Base-by-base conservation (phyloP, 805 yeast species). In the Candida ovalis region DNA sequence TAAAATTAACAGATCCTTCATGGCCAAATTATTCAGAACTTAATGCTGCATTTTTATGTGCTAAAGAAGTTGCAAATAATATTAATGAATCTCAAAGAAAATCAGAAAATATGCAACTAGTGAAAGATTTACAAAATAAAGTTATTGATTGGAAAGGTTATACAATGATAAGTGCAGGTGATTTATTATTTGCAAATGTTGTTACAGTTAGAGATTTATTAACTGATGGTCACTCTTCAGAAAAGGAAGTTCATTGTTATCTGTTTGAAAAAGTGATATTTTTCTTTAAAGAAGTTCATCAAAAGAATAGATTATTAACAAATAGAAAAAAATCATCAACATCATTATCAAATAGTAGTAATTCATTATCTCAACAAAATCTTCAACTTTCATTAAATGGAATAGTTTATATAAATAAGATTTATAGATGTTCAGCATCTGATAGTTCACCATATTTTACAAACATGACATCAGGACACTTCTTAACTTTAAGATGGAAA, bases 71-170 rank as follows among this genome's bases (percentile, higher is more conserved):
- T 58, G 96, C 97, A 19, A 77, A 80, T 56, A 82, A 81, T 55
- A 92, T 94, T 32, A 94, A 94, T 69, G 99, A 94, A 65, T 88
- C 96, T 18, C 97, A 91, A 70, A 78, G 99, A 67, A 76, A 87
- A 54, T 84, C 94, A 1, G 99, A 94, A 64, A 94, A 94, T 66
- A 77, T 82, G 46, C 86, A 82, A 49, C 77, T 80, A 33, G 74
- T 87, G 38, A 80, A 78, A 55, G 85, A 84, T 45, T 74, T 94
- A 40, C 75, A 77, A 46, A 87, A 81, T 19, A 78, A 91, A 49
- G 95, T 92, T 10, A 73, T 76, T 21, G 96, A 91, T 68, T 94
- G 99, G 99, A 82, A 89, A 57, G 97, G 97, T 21, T 89, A 88
- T 63, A 82, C 83, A 50, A 71, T 86, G 40, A 75, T 74, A 47